Evolutionary conservation across 1,284 basidiomycete species (phyloP), one percentile per base, ranked within the genome.

Genomic region (Rhizoctonia solani): DNA sequence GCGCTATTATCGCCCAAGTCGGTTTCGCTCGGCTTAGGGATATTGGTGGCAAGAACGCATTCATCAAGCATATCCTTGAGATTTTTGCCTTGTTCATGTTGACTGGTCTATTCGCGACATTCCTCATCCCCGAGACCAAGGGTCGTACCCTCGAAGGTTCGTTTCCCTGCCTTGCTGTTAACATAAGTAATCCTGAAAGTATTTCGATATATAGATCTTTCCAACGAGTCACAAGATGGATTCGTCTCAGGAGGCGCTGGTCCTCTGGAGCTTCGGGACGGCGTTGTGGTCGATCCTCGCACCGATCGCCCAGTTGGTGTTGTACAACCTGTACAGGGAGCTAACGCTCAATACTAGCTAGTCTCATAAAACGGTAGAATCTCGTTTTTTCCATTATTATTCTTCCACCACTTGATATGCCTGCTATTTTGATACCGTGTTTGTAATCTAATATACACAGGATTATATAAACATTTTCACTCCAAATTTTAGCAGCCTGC

Each of bases 1-100:
- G 92, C 46, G 92, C 92, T 59, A 89, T 95, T 75, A 77, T 93
- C 53, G 87, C 90, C 2, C 90, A 93, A 77, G 86, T 92, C 71
- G 90, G 86, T 49, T 92, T 93, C 76, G 83, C 85, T 32, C 83
- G 83, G 67, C 77, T 93, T 54, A 84, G 82, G 76, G 81, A 90
- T 75, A 88, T 88, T 55, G 85, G 85, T 54, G 88, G 88, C 27
- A 76, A 79, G 13, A 83, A 82, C 74, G 73, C 74, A 79, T 70
- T 63, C 46, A 68, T 89, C 66, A 80, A 83, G 71, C 86, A 87
- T 74, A 85, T 87, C 70, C 75, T 89, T 25, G 82, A 90, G 76
- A 84, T 90, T 70, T 88, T 89, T 69, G 87, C 87, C 1, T 77
- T 89, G 68, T 92, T 91, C 83, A 91, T 92, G 87, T 79, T 92